A percentile compares a stretch with the other conserved stretches of the same genome.
These are phyloP conservation scores for Leishmania guyanensis DNA, from an alignment of 208 protist species.

Conservation along the genomic window DNA sequence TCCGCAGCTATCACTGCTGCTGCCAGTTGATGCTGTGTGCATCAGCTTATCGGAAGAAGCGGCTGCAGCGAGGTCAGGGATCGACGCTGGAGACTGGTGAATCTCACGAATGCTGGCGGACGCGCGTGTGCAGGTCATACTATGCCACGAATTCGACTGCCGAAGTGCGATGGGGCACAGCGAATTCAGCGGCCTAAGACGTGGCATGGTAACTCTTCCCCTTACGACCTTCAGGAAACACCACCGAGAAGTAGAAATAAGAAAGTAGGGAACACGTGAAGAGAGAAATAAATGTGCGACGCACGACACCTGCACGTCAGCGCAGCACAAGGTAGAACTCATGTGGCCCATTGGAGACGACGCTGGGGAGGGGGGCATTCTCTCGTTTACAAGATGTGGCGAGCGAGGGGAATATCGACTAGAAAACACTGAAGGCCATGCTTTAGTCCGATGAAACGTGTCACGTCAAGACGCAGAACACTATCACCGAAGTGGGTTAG, in stretches of 20 bases:
- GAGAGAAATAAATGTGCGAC: conserved; percentile 15
- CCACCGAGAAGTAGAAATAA: background rate
- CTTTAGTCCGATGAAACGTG: background rate
- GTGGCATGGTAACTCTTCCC: background rate
- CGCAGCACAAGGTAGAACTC: conserved; percentile 8
- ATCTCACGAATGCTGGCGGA: background rate
- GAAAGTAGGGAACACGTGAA: background rate
- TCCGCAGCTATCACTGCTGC: background rate
- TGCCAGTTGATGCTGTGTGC: no score
- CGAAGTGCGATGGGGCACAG: background rate
- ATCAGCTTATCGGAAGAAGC: background rate
- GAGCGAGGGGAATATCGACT: background rate
- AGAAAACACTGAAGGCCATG: background rate
- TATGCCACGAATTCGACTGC: background rate
- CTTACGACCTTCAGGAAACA: background rate
- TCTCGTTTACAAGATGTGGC: background rate
- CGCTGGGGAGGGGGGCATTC: background rate
- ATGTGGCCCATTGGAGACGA: background rate
- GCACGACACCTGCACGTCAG: background rate
- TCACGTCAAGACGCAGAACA: background rate
- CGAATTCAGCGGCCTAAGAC: background rate
- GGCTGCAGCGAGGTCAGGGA: background rate
- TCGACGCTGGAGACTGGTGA: background rate
- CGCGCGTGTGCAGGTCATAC: background rate
- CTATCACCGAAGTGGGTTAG: background rate